phyloP scores from a whole-genome alignment of 2,329 filamentous ascomycete genomes.

The Clarireedia hainanense region DNA sequence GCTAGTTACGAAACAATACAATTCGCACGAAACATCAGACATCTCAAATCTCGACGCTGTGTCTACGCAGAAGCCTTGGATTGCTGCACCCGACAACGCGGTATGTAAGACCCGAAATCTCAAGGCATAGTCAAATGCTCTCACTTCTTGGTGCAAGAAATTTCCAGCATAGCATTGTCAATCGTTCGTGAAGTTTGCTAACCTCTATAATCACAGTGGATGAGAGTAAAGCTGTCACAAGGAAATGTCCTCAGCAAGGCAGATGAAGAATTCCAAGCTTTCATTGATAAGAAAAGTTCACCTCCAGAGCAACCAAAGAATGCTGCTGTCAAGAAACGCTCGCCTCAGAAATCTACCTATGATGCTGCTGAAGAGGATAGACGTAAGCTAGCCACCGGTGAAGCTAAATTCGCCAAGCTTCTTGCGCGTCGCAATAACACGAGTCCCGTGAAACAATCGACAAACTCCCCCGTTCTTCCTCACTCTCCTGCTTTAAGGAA shows the following conservation, averaged over 20 bases:
- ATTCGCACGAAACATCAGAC: not conserved
- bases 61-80: slow-evolving; percentile 2
- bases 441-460: too few relatives aligned
- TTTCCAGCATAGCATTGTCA: not conserved
- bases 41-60: not conserved
- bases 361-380: not conserved
- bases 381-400: not conserved
- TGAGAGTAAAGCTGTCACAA: not conserved
- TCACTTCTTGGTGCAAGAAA: not conserved
- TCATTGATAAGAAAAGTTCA: not conserved
- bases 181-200: not conserved
- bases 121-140: not conserved
- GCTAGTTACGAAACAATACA: not conserved
- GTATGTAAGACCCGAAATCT: not conserved
- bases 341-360: not conserved
- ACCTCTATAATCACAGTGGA: not conserved
- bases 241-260: slow-evolving; percentile 4
- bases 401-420: not conserved
- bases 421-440: not conserved
- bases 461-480: not conserved
- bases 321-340: not conserved
- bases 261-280: slow-evolving; percentile 8
- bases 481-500: not conserved
- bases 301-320: not conserved
- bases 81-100: not conserved